phyloP scores from a whole-genome alignment of 306 rosid species.

The Leucaena leucocephala region DNA sequence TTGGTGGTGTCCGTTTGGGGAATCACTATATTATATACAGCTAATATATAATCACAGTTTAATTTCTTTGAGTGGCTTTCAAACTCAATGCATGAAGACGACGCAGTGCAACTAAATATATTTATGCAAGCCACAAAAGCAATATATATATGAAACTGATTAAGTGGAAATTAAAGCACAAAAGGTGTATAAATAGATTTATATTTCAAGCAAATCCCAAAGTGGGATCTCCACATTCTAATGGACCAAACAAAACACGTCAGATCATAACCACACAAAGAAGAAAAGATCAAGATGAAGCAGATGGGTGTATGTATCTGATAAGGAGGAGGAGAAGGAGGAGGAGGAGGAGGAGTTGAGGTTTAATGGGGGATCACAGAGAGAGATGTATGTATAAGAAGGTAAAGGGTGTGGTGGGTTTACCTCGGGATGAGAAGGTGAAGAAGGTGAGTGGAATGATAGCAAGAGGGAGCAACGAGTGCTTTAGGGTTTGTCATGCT shows the following conservation, averaged over 20 bases:
- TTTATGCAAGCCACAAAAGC: slow-evolving; percentile 32
- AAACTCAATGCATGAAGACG: slow-evolving; percentile 42
- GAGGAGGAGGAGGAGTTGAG: background rate
- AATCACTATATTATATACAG: slow-evolving; percentile 17
- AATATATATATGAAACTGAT: slow-evolving; percentile 30
- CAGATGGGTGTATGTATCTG: background rate
- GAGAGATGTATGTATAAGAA: slow-evolving; percentile 52
- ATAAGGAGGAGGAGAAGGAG: background rate
- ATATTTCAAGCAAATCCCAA: slow-evolving; percentile 38
- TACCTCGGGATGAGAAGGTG: slow-evolving; percentile 84
- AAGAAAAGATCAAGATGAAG: background rate
- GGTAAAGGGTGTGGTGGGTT: slow-evolving; percentile 47
- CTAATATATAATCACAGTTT: slow-evolving; percentile 45
- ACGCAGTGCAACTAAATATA: slow-evolving; percentile 40
- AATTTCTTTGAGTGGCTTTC: slow-evolving; percentile 43
- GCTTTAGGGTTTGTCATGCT: slow-evolving; percentile 98
- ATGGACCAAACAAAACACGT: slow-evolving; percentile 25
- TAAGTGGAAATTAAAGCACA: slow-evolving; percentile 37
- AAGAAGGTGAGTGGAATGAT: slow-evolving; percentile 99
- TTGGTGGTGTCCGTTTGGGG: slow-evolving; percentile 43
- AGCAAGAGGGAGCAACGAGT: slow-evolving; percentile 79
- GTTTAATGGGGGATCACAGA: background rate
- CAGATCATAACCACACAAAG: background rate
- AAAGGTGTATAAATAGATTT: slow-evolving; percentile 39
- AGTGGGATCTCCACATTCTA: slow-evolving; percentile 53